Evolutionary conservation across 2,329 filamentous ascomycete species (phyloP).

Genomic region (Cyanodermella asteris): DNA sequence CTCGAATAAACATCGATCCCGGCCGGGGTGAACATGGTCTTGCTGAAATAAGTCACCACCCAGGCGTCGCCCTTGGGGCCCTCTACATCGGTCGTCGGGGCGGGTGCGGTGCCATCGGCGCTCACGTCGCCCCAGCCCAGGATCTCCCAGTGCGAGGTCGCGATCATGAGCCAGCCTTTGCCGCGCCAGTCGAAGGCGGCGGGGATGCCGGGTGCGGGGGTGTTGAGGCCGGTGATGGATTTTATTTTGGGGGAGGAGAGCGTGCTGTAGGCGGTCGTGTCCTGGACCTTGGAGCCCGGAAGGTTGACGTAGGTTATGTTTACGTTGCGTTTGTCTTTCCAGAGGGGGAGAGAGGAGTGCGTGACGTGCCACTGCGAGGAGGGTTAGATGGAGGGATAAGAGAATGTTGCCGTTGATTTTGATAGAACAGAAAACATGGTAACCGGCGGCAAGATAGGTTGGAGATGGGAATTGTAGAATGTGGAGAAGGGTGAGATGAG

Average conservation of each 20-base stretch:
- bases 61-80: constrained; percentile 27
- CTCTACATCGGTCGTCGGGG: too few relatives aligned
- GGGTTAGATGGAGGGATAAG: constrained; percentile 38
- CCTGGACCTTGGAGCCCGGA: constrained; percentile 30
- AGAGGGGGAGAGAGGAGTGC: constrained; percentile 59
- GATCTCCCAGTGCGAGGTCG: constrained; percentile 59
- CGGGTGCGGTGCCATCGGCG: constrained; percentile 14
- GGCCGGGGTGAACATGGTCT: constrained; percentile 63
- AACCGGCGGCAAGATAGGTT: too few relatives aligned
- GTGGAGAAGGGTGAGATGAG: too few relatives aligned
- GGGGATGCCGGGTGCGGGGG: constrained; percentile 16
- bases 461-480: too few relatives aligned
- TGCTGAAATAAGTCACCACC: constrained; percentile 68
- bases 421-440: too few relatives aligned
- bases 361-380: constrained; percentile 50
- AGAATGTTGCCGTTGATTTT: too few relatives aligned
- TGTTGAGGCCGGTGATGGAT: constrained; percentile 44
- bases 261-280: constrained; percentile 49
- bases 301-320: constrained; percentile 51
- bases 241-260: constrained; percentile 30
- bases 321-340: constrained; percentile 59
- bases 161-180: constrained; percentile 50
- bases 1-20: constrained; percentile 61
- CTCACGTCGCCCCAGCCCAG: constrained; percentile 47
- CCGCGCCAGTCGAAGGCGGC: constrained; percentile 55